Percentiles rank a stretch among this genome's conserved stretches.
Conservation (phyloP, 1,284 basidiomycete species). For the Gomphus sp. region DNA sequence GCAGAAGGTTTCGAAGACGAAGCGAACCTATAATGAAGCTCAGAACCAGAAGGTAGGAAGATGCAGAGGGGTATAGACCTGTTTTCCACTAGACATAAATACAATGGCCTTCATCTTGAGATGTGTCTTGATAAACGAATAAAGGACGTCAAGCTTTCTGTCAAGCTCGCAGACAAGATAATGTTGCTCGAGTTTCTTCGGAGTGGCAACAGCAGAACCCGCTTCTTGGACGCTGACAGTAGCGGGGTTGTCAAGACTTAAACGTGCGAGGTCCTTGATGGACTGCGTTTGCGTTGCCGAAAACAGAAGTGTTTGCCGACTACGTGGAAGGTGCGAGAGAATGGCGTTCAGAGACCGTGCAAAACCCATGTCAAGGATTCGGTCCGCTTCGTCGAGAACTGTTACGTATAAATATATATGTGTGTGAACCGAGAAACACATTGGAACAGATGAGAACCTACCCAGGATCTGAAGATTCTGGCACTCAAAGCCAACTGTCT, state of each 20-base stretch:
- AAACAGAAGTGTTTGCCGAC: conserved; percentile 91
- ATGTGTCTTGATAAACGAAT: conserved; percentile 94
- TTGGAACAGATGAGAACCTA: conserved; percentile 25
- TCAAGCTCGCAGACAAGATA: conserved; percentile 83
- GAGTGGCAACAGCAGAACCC: conserved; percentile 36
- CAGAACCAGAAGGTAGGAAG: background rate
- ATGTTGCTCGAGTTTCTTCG: conserved; percentile 78
- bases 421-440: conserved; percentile 4
- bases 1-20: conserved; percentile 95
- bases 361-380: conserved; percentile 96
- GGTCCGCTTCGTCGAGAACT: conserved; percentile 97
- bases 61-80: conserved; percentile 29
- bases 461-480: conserved; percentile 88
- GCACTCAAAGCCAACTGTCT: conserved; percentile 91
- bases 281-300: conserved; percentile 95
- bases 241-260: conserved; percentile 81
- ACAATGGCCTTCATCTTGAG: conserved; percentile 89
- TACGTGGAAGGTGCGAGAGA: conserved; percentile 76
- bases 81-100: conserved; percentile 93
- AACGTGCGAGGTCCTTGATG: conserved; percentile 81
- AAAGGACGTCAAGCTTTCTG: conserved; percentile 86
- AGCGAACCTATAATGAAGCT: conserved; percentile 52
- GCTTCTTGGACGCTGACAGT: conserved; percentile 61
- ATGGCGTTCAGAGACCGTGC: conserved; percentile 84
- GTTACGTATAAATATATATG: no score